Conservation (phyloP, 2,329 filamentous ascomycete genomes). For the Fusarium oligoseptatum region DNA sequence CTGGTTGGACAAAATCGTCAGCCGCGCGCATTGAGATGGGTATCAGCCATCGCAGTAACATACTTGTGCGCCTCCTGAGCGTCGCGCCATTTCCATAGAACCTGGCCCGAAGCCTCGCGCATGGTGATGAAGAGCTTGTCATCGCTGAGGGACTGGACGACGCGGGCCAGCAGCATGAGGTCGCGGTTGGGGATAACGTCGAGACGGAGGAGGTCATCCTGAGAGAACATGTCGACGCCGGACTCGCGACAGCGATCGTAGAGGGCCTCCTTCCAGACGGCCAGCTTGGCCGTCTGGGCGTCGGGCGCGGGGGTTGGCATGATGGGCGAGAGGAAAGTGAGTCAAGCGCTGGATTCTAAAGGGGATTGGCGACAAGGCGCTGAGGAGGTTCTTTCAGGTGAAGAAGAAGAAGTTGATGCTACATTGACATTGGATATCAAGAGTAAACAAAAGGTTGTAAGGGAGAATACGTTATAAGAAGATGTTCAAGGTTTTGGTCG, state of each 20-base stretch:
- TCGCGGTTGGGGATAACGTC: slow-evolving; percentile 70
- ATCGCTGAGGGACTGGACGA: slow-evolving; percentile 69
- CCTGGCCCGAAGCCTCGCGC: slow-evolving; percentile 56
- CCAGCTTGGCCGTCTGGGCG: slow-evolving; percentile 58
- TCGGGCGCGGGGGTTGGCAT: slow-evolving; percentile 51
- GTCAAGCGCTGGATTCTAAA: slow-evolving; percentile 23
- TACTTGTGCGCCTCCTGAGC: slow-evolving; percentile 74
- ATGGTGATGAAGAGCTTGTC: slow-evolving; percentile 70
- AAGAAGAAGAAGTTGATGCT: slow-evolving; percentile 31
- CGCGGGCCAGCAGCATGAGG: slow-evolving; percentile 65
- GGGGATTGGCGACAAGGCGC: not conserved
- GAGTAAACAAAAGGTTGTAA: not conserved
- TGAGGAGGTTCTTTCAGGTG: not conserved
- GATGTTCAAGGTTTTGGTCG: slow-evolving; percentile 13
- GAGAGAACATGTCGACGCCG: slow-evolving; percentile 66
- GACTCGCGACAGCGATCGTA: slow-evolving; percentile 68
- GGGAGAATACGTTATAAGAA: slow-evolving; percentile 3
- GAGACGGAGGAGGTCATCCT: slow-evolving; percentile 69
- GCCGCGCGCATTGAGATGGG: not conserved
- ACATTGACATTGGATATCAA: slow-evolving; percentile 44
- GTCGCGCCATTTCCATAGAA: slow-evolving; percentile 69
- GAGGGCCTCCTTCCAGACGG: slow-evolving; percentile 67
- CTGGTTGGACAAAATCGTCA: slow-evolving; percentile 51
- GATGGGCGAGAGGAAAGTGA: slow-evolving; percentile 33
- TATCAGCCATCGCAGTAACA: slow-evolving; percentile 29